A percentile compares a stretch with the other conserved stretches of the same genome.
phyloP scores from a whole-genome alignment of 805 yeast species.

The Yamadazyma tumulicola region DNA sequence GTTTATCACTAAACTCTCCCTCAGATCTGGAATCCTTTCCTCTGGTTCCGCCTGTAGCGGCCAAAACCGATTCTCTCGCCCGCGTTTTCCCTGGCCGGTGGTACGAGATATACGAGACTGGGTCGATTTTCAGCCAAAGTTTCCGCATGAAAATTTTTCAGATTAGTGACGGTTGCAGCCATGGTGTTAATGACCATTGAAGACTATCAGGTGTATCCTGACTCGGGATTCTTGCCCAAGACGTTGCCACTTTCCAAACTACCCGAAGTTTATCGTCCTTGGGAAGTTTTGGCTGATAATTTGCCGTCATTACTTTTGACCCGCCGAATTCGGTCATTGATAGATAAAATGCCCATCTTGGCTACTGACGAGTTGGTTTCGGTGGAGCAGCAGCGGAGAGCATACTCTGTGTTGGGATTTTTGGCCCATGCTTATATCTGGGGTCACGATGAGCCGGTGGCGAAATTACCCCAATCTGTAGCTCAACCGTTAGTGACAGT shows the following conservation, averaged over 20 bases:
- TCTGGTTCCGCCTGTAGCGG: too few species aligned
- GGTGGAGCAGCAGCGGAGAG: slow-evolving; percentile 65
- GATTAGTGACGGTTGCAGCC: too few species aligned
- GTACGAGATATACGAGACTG: too few species aligned
- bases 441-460: slow-evolving; percentile 64
- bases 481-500: slow-evolving; percentile 68
- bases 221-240: slow-evolving; percentile 77
- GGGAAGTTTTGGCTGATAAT: slow-evolving; percentile 69
- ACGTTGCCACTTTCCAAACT: slow-evolving; percentile 58
- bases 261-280: slow-evolving; percentile 62
- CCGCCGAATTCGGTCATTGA: slow-evolving; percentile 52
- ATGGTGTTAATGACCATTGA: slow-evolving; percentile 28
- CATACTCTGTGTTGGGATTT: slow-evolving; percentile 75
- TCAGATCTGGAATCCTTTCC: too few species aligned
- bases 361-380: slow-evolving; percentile 42
- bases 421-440: slow-evolving; percentile 87
- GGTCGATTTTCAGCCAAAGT: too few species aligned
- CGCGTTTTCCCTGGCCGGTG: too few species aligned
- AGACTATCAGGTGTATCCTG: slow-evolving; percentile 68
- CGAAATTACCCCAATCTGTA: slow-evolving; percentile 61
- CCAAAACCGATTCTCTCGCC: too few species aligned
- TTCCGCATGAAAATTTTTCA: slow-evolving; percentile 1
- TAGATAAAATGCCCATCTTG: slow-evolving; percentile 64
- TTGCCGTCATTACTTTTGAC: slow-evolving; percentile 75
- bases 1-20: too few species aligned